phyloP scores from a whole-genome alignment of 768 basidiomycete species.

The Tricholoma furcatifolium region DNA sequence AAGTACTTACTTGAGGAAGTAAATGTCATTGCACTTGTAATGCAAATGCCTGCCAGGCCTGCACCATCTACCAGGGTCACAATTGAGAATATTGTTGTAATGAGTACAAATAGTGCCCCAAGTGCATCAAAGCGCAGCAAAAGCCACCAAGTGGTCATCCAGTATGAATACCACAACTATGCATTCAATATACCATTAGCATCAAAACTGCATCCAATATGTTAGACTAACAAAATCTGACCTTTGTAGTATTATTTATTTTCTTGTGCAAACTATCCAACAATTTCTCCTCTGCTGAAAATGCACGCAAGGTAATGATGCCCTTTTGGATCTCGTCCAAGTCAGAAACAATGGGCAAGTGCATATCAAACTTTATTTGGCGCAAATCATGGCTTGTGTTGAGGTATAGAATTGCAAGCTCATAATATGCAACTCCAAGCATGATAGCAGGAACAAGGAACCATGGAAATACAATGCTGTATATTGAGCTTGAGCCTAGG shows the following conservation, averaged over 20 bases:
- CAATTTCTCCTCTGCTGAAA: conserved; percentile 79
- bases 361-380: conserved; percentile 89
- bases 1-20: conserved; percentile 35
- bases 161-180: conserved; percentile 83
- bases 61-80: conserved; percentile 52
- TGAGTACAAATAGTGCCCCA: conserved; percentile 69
- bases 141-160: conserved; percentile 91
- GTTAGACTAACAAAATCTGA: conserved; percentile 20
- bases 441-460: conserved; percentile 78
- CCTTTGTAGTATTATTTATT: conserved; percentile 78
- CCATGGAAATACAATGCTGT: conserved; percentile 70
- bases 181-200: neutral
- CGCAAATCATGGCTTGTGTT: conserved; percentile 82
- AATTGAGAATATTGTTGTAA: conserved; percentile 77
- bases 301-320: conserved; percentile 91
- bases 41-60: conserved; percentile 70
- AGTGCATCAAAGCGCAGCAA: conserved; percentile 80
- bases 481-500: conserved; percentile 1
- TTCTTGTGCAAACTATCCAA: conserved; percentile 70
- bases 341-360: conserved; percentile 82
- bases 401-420: conserved; percentile 68
- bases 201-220: neutral
- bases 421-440: conserved; percentile 73
- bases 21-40: conserved; percentile 65
- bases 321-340: conserved; percentile 86